Percentiles rank a stretch among this genome's conserved stretches.
Conservation (phyloP, 306 rosid species). For the Erythrophleum fordii region DNA sequence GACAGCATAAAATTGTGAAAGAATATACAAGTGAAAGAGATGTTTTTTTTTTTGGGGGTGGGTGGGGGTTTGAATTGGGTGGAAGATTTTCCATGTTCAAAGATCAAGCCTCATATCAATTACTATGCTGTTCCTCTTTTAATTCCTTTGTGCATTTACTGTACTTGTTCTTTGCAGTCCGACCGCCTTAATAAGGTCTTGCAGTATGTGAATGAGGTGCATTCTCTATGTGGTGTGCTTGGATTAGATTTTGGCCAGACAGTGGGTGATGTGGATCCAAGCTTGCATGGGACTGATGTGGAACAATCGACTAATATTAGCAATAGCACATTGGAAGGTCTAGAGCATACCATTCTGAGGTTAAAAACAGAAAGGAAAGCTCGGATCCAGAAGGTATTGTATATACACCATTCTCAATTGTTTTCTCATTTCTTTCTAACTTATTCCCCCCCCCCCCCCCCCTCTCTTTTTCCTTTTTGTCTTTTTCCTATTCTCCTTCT, state of each 20-base stretch:
- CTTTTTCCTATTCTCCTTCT: background rate
- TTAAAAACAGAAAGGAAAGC: conserved; percentile 78
- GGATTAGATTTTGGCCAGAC: conserved; percentile 87
- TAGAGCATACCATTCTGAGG: conserved; percentile 71
- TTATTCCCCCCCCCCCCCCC: background rate
- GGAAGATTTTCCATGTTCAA: background rate
- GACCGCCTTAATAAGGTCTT: conserved; percentile 91
- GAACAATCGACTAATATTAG: conserved; percentile 92
- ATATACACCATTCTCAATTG: background rate
- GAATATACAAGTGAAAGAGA: background rate
- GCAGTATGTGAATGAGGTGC: conserved; percentile 90
- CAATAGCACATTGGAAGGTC: conserved; percentile 87
- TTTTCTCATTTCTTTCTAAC: background rate
- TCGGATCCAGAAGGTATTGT: conserved; percentile 73
- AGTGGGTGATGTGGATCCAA: conserved; percentile 88
- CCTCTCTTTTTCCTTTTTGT: background rate
- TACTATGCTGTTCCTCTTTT: conserved; percentile 3
- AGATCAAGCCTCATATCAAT: conserved; percentile 3
- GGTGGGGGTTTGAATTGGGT: background rate
- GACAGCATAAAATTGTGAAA: background rate
- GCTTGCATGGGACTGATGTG: conserved; percentile 67
- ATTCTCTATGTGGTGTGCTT: conserved; percentile 85
- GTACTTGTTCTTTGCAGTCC: conserved; percentile 56
- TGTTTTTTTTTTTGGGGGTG: no score
- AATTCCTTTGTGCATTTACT: conserved; percentile 25